phyloP scores from a whole-genome alignment of 352 stramenopile species.

The Globisporangium carolinianum region DNA sequence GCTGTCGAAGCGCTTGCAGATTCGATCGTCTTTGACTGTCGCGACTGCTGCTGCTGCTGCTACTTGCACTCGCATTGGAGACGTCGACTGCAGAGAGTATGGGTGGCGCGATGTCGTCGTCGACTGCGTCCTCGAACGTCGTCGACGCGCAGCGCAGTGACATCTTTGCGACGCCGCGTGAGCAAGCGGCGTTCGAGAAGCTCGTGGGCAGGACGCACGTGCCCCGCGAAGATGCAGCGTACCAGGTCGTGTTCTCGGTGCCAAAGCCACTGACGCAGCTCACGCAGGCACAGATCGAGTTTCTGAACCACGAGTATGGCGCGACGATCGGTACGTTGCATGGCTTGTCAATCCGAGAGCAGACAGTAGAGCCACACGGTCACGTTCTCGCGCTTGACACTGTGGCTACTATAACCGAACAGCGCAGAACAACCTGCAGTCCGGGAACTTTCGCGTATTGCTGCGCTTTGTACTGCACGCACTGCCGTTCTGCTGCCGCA shows the following conservation, averaged over 20 bases:
- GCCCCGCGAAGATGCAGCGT: slow-evolving; percentile 44
- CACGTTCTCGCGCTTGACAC: no score
- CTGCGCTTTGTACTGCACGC: slow-evolving; percentile 48
- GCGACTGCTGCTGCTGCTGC: background rate
- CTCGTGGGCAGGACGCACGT: slow-evolving; percentile 49
- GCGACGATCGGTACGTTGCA: slow-evolving; percentile 38
- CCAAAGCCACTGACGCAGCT: slow-evolving; percentile 40
- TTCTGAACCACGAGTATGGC: slow-evolving; percentile 56
- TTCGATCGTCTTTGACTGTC: no score
- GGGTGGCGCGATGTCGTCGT: slow-evolving; percentile 36
- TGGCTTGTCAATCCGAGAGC: background rate
- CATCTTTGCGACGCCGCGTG: slow-evolving; percentile 40
- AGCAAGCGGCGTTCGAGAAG: slow-evolving; percentile 66
- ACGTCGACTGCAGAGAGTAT: slow-evolving; percentile 14
- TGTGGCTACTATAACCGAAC: background rate
- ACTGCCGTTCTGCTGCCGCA: slow-evolving; percentile 45
- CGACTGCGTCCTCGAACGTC: slow-evolving; percentile 11
- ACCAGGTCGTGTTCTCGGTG: slow-evolving; percentile 34
- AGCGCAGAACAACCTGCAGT: slow-evolving; percentile 64
- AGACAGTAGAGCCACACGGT: background rate
- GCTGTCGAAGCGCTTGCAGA: no score
- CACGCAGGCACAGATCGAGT: slow-evolving; percentile 48
- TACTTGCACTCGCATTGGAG: background rate
- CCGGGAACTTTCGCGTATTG: slow-evolving; percentile 74
- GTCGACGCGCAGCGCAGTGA: slow-evolving; percentile 10